phyloP scores from a whole-genome alignment of 768 basidiomycete genomes.

The Lentinula aciculospora region DNA sequence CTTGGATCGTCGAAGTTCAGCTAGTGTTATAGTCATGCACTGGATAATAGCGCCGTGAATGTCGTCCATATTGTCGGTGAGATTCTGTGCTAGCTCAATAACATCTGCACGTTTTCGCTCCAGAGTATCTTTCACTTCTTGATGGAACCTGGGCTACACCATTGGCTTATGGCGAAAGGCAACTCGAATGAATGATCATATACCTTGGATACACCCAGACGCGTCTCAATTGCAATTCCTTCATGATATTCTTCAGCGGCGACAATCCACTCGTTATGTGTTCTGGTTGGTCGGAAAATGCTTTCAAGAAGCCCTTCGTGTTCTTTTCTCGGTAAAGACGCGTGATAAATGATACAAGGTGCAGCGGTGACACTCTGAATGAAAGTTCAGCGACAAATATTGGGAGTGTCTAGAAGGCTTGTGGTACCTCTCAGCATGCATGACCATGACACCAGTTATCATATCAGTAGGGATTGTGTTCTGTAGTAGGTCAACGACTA shows the following conservation, averaged over 20 bases:
- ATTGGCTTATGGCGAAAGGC: not conserved
- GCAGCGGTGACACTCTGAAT: conserved; percentile 73
- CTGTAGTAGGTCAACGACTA: conserved; percentile 93
- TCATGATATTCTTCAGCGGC: conserved; percentile 88
- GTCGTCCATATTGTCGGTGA: conserved; percentile 84
- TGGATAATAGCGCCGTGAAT: conserved; percentile 91
- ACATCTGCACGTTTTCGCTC: conserved; percentile 86
- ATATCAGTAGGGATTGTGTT: conserved; percentile 78
- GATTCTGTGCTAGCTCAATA: conserved; percentile 80
- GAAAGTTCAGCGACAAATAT: not conserved
- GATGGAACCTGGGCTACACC: conserved; percentile 68
- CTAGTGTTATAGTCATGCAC: conserved; percentile 88
- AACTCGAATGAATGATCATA: not conserved
- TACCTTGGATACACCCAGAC: conserved; percentile 92
- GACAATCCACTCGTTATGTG: conserved; percentile 89
- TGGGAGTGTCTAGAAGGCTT: not conserved
- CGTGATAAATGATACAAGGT: conserved; percentile 89
- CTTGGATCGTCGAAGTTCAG: conserved; percentile 86
- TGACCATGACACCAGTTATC: conserved; percentile 83
- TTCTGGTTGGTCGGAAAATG: conserved; percentile 96
- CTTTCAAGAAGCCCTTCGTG: conserved; percentile 87
- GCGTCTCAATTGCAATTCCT: conserved; percentile 83
- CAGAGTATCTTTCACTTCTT: conserved; percentile 76
- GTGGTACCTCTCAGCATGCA: conserved; percentile 83
- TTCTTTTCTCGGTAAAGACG: conserved; percentile 89